Percentiles rank a stretch among this genome's conserved stretches.
Conservation (phyloP, 441 rosid genomes). For the Manihot esculenta region DNA sequence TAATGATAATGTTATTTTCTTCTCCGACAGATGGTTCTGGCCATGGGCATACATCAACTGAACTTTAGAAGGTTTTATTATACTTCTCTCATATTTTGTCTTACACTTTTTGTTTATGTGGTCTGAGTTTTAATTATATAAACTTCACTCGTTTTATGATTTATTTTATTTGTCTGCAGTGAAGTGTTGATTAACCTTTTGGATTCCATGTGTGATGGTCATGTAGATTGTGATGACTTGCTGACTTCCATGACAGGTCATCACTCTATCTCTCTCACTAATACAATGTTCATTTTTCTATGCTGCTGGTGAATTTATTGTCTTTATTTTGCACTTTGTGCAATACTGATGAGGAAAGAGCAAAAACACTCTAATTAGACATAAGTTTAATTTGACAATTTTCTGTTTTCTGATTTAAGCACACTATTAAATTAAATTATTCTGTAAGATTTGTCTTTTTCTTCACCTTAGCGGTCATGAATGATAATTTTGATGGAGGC, state of each 20-base stretch:
- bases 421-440: background rate
- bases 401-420: background rate
- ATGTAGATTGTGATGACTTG: constrained; percentile 61
- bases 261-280: constrained; percentile 8
- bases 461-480: background rate
- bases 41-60: constrained; percentile 82
- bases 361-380: background rate
- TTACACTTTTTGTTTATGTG: background rate
- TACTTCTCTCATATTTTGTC: background rate
- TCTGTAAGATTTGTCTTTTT: background rate
- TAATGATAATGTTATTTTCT: constrained; percentile 18
- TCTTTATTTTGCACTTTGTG: background rate
- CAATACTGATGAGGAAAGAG: too few relatives aligned
- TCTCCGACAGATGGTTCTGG: constrained; percentile 57
- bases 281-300: too few relatives aligned
- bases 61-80: constrained; percentile 73
- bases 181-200: constrained; percentile 57
- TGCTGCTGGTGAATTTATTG: too few relatives aligned
- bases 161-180: constrained; percentile 36
- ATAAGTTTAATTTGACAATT: background rate
- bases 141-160: background rate
- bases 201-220: constrained; percentile 69
- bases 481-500: background rate
- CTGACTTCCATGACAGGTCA: constrained; percentile 79
- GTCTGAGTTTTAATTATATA: background rate